A percentile compares a stretch with the other conserved stretches of the same genome.
phyloP scores from a whole-genome alignment of 1,139 yeast genomes.

The Waltiozyma solani region DNA sequence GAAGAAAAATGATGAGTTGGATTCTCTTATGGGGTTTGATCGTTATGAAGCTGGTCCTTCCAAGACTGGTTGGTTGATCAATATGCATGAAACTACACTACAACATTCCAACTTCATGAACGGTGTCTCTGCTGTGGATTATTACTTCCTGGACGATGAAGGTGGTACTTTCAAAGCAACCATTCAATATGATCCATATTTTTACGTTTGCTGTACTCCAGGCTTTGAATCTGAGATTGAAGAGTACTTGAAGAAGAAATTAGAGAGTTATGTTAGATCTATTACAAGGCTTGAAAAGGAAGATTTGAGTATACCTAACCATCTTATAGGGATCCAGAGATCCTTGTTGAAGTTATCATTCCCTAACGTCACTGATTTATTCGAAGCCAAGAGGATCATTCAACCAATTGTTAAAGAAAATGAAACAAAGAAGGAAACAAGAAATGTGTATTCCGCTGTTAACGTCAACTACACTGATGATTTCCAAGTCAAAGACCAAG shows the following conservation, averaged over 20 bases:
- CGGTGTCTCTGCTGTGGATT: conserved; percentile 85
- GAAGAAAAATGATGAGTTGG: conserved; percentile 54
- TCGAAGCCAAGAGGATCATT: conserved; percentile 60
- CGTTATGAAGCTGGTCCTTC: conserved; percentile 60
- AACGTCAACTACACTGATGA: conserved; percentile 30
- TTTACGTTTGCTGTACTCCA: conserved; percentile 58
- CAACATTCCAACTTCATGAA: conserved; percentile 44
- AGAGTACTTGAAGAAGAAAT: conserved; percentile 60
- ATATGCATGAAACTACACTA: conserved; percentile 69
- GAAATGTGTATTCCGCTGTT: conserved; percentile 57
- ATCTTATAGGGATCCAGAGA: conserved; percentile 67
- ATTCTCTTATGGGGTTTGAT: conserved; percentile 76
- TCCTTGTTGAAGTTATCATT: conserved; percentile 60
- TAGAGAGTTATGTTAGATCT: conserved; percentile 55
- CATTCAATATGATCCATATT: conserved; percentile 78
- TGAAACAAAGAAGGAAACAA: conserved; percentile 50
- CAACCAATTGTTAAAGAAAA: conserved; percentile 67
- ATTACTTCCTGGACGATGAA: conserved; percentile 92
- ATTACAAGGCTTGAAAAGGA: conserved; percentile 55
- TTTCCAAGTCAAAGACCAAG: conserved; percentile 11
- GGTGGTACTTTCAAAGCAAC: conserved; percentile 94
- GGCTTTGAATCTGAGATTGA: conserved; percentile 77
- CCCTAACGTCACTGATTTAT: conserved; percentile 64
- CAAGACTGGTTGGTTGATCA: conserved; percentile 78
- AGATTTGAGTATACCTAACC: conserved; percentile 76